These are phyloP conservation scores for Glycine soja DNA, from an alignment of 306 rosid genomes.

Conservation along the genomic window DNA sequence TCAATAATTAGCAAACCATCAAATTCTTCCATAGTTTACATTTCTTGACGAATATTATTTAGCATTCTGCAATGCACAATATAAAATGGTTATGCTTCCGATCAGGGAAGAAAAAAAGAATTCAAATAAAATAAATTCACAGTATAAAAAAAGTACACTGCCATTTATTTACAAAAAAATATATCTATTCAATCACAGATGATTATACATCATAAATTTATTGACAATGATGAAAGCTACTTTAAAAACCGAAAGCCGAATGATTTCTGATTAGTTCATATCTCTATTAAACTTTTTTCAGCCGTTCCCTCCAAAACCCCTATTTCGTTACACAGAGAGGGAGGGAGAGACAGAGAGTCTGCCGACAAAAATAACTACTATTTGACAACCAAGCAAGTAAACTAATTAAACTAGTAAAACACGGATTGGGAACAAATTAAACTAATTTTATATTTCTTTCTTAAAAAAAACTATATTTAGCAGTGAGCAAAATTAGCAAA, in stretches of 20 bases:
- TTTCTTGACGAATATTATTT: not conserved
- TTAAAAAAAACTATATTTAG: not conserved
- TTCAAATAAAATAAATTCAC: not conserved
- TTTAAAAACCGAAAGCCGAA: too few species aligned
- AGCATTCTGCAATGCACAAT: not conserved
- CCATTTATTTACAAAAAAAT: not conserved
- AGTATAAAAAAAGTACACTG: too few species aligned
- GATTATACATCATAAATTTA: not conserved
- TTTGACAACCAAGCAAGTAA: not conserved
- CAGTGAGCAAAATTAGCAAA: constrained; percentile 6
- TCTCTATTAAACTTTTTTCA: too few species aligned
- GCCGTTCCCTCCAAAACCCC: not conserved
- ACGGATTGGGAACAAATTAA: not conserved
- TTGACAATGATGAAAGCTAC: not conserved
- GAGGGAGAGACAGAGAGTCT: not conserved
- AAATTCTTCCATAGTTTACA: not conserved
- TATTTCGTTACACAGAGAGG: not conserved
- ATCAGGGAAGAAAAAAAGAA: too few species aligned
- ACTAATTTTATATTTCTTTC: not conserved
- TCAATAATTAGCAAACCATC: not conserved
- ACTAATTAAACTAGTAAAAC: not conserved
- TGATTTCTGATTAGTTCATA: not conserved
- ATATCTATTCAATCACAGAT: too few species aligned
- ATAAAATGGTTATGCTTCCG: not conserved
- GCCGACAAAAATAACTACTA: not conserved